Percentiles rank a stretch among this genome's conserved stretches.
These are phyloP conservation scores for Blepharisma stoltei DNA, from an alignment of 73 alveolate species.

Conservation along the genomic window DNA sequence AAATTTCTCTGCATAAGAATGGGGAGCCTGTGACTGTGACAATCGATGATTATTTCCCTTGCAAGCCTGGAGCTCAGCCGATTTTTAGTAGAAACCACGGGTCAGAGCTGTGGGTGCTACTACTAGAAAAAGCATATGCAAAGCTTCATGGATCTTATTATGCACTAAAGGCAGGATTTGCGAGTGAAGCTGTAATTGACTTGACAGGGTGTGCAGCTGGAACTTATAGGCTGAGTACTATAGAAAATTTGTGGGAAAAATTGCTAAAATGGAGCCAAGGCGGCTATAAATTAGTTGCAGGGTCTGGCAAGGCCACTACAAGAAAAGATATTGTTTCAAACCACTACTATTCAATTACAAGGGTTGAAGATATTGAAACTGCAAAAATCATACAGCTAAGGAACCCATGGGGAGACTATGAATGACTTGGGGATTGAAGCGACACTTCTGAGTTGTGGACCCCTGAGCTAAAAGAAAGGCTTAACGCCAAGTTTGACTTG, in stretches of 20 bases:
- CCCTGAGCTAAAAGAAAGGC: background rate
- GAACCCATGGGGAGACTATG: constrained; percentile 1
- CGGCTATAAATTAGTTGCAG: background rate
- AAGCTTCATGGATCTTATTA: constrained; percentile 81
- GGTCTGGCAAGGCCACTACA: constrained; percentile 4
- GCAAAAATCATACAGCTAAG: background rate
- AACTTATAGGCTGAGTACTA: background rate
- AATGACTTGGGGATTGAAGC: background rate
- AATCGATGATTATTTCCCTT: constrained; percentile 82
- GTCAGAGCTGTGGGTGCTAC: constrained; percentile 78
- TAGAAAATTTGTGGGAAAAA: background rate
- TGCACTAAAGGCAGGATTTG: constrained; percentile 67
- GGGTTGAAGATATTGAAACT: constrained; percentile 50
- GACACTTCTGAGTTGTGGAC: background rate
- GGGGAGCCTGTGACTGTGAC: constrained; percentile 70
- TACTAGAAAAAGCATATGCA: constrained; percentile 91
- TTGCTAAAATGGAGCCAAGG: background rate
- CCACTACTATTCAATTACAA: constrained; percentile 79
- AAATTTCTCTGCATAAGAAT: constrained; percentile 50
- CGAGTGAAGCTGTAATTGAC: constrained; percentile 70
- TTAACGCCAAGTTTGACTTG: background rate
- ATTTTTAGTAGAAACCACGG: background rate
- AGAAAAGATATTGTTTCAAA: constrained; percentile 74
- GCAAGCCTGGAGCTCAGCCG: constrained; percentile 43
- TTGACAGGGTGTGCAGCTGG: constrained; percentile 74